phyloP scores from a whole-genome alignment of 139 green algal genomes.

The Chara braunii region DNA sequence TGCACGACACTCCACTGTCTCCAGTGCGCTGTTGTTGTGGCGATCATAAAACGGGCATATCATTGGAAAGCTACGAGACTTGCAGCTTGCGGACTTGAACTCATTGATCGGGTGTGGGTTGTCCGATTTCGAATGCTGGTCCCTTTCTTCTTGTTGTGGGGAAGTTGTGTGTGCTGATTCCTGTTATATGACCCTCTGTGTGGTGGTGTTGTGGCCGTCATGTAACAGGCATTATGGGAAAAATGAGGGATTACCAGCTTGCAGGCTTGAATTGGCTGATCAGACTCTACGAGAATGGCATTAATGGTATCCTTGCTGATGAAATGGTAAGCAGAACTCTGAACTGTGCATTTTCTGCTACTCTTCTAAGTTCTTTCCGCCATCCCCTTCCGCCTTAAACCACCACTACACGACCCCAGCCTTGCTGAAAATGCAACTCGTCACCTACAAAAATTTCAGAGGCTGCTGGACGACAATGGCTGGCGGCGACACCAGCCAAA shows the following conservation, averaged over 20 bases:
- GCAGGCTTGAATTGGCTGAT: conserved; percentile 99
- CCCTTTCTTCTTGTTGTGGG: conserved; percentile 4
- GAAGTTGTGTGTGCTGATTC: background rate
- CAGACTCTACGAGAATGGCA: conserved; percentile 96
- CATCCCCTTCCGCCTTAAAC: too few species aligned
- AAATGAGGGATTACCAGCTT: conserved; percentile 97
- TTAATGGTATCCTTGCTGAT: conserved; percentile 99
- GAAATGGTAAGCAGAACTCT: conserved; percentile 75
- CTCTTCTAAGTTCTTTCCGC: too few species aligned
- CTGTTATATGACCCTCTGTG: background rate
- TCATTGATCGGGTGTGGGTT: background rate
- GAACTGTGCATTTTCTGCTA: too few species aligned
- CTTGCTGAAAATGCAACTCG: too few species aligned
- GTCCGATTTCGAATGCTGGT: background rate
- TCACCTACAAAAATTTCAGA: too few species aligned
- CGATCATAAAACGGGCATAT: background rate
- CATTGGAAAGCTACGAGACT: background rate
- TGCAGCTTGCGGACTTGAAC: background rate
- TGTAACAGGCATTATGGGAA: conserved; percentile 66
- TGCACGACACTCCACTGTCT: too few species aligned
- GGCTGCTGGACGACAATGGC: background rate
- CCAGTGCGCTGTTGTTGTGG: too few species aligned
- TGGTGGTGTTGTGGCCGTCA: conserved; percentile 1
- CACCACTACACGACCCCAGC: too few species aligned
- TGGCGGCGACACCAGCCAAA: background rate